Evolutionary conservation across 148 eudicot genomes (phyloP), one percentile per base, ranked within the genome.

Genomic region (Arbutus unedo): DNA sequence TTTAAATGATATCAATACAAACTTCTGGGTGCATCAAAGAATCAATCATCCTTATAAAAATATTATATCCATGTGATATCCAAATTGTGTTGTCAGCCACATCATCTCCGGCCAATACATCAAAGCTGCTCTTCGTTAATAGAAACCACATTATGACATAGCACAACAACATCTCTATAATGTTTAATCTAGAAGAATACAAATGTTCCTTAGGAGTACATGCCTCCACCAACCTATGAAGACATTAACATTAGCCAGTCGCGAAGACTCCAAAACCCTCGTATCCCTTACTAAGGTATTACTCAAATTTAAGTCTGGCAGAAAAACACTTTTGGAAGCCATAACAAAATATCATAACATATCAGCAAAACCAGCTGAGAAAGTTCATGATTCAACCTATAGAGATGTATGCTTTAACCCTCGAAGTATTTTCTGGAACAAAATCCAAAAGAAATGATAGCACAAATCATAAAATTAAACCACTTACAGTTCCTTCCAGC

Each of bases 401-500:
- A 77, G 15, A 31, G 66, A 47, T 9, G 73, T 19, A 62, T 64
- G 44, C 3, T 49, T 53, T 80, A 45, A 5, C 44, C 75, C 56
- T 25, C 9, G 15, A 45, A 47, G 51, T 19, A 19, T 21, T 45
- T 44, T 2, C 47, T 53, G 53, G 8, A 70, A 71, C 51, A 45
- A 54, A 76, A 60, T 21, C 11, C 25, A 41, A 4, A 70, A 59
- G 9, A 7, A 7, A n/a, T 5, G 23, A 21, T 2, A 43, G 38
- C 38, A 67, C 54, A 44, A 49, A 59, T 74, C 43, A 2, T 66
- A 70, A 45, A 67, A 6, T 14, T 23, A 81, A 38, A 54, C 25
- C 23, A 87, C 98, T 95, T 84, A 95, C 98, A 84, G 94, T 95
- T 85, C 98, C 98, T 93, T 95, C 97, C 76, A 95, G 92, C 94